phyloP scores from a whole-genome alignment of 441 rosid genomes.

The Geranium incanum region DNA sequence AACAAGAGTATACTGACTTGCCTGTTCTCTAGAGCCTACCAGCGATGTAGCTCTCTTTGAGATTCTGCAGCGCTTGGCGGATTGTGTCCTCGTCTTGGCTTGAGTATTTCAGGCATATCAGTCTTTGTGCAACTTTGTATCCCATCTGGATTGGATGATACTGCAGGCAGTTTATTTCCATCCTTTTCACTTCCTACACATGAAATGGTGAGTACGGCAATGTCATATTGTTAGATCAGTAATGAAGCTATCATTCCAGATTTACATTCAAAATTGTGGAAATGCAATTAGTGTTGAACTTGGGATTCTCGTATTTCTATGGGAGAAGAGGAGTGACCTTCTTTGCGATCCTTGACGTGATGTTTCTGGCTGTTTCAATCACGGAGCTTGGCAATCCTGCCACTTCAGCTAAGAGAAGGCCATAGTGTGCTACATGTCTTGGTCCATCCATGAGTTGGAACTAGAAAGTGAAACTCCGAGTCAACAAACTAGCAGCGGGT shows the following conservation, averaged over 20 bases:
- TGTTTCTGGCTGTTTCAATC: conserved; percentile 66
- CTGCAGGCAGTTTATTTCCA: conserved; percentile 54
- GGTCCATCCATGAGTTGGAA: conserved; percentile 82
- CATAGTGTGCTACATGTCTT: conserved; percentile 68
- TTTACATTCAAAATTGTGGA: neutral
- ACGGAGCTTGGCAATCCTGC: conserved; percentile 89
- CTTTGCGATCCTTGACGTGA: conserved; percentile 56
- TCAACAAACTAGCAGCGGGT: conserved; percentile 10
- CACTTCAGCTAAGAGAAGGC: conserved; percentile 76
- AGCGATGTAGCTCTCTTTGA: conserved; percentile 44
- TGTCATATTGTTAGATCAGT: neutral
- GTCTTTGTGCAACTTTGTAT: conserved; percentile 54
- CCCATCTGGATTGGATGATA: conserved; percentile 39
- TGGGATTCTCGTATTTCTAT: neutral
- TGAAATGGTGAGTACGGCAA: neutral
- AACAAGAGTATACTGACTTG: neutral
- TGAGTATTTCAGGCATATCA: conserved; percentile 68
- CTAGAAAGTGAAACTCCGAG: conserved; percentile 29
- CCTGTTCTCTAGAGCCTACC: conserved; percentile 30
- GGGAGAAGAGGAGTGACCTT: conserved; percentile 37
- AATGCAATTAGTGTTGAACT: neutral
- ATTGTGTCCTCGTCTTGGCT: conserved; percentile 55
- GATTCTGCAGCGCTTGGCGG: conserved; percentile 61
- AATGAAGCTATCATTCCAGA: neutral
- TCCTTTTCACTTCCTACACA: conserved; percentile 54